These are phyloP conservation scores for Graphilbum sp. DNA, from an alignment of 2,329 filamentous ascomycete species.

Conservation along the genomic window DNA sequence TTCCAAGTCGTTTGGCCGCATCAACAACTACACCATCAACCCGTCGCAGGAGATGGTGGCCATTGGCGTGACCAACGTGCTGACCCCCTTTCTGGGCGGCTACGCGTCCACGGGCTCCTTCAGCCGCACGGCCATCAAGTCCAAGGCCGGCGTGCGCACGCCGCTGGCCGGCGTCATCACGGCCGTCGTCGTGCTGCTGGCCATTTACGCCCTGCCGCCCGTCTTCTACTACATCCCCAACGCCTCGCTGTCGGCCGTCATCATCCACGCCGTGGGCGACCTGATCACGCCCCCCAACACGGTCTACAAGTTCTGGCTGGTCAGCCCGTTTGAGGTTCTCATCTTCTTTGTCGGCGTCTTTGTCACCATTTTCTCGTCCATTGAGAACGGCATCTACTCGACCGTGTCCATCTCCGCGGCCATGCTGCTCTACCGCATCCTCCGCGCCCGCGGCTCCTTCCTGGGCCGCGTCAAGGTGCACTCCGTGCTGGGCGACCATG, in stretches of 20 bases:
- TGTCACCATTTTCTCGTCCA: conserved; percentile 72
- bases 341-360: conserved; percentile 91
- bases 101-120: conserved; percentile 75
- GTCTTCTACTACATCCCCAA: conserved; percentile 73
- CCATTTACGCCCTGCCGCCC: conserved; percentile 59
- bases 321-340: conserved; percentile 75
- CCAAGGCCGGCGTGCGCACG: conserved; percentile 67
- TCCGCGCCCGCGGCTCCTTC: conserved; percentile 70
- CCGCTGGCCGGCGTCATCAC: conserved; percentile 67
- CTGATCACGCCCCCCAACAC: conserved; percentile 82
- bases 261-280: conserved; percentile 71
- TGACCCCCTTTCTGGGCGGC: conserved; percentile 81
- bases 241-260: conserved; percentile 54
- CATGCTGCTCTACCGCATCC: conserved; percentile 66
- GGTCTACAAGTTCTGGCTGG: conserved; percentile 88
- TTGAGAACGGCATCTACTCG: conserved; percentile 85
- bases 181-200: conserved; percentile 56
- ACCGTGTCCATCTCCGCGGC: conserved; percentile 65
- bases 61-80: conserved; percentile 79
- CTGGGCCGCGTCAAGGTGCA: conserved; percentile 72
- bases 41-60: conserved; percentile 94
- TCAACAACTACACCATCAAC: conserved; percentile 95
- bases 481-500: conserved; percentile 63
- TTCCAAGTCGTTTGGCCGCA: conserved; percentile 90
- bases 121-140: conserved; percentile 63